Evolutionary conservation across 2,329 filamentous ascomycete genomes (phyloP).

Genomic region (Rhynchosporium agropyri): DNA sequence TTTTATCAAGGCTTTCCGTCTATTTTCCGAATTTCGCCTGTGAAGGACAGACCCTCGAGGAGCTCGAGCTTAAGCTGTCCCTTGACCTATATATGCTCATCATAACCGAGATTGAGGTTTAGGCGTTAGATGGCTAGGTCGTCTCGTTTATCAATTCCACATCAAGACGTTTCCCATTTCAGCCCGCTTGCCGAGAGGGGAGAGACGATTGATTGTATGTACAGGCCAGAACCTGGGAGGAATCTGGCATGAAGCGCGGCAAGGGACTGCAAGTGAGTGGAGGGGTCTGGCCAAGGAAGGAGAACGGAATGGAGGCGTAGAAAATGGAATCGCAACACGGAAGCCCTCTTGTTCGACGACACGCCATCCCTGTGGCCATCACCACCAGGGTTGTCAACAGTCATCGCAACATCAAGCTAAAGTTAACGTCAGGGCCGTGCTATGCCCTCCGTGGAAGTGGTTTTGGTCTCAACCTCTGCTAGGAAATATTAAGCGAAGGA

Average conservation of each 20-base stretch:
- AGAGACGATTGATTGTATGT: not conserved
- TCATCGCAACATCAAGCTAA: not conserved
- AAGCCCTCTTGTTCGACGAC: slow-evolving; percentile 4
- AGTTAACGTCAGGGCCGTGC: not conserved
- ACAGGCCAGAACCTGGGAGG: not conserved
- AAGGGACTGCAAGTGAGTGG: slow-evolving; percentile 2
- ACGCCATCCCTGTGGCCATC: slow-evolving; percentile 5
- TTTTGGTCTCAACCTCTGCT: slow-evolving; percentile 6
- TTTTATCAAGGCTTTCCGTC: slow-evolving; percentile 7
- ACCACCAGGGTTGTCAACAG: slow-evolving; percentile 1
- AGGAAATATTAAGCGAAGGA: not conserved
- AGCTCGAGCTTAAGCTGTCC: slow-evolving; percentile 3
- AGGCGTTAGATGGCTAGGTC: not conserved
- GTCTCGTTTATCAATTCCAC: not conserved
- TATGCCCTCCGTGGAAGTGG: not conserved
- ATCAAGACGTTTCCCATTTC: not conserved
- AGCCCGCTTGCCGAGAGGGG: not conserved
- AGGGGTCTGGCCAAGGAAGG: not conserved
- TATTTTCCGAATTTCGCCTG: not conserved
- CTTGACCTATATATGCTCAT: slow-evolving; percentile 1
- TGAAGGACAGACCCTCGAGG: not conserved
- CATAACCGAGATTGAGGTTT: not conserved
- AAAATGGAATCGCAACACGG: not conserved
- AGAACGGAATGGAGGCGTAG: slow-evolving; percentile 10
- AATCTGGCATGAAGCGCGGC: not conserved